Evolutionary conservation across 768 basidiomycete species (phyloP), one percentile per base, ranked within the genome.

Genomic region (Daedalea quercina): DNA sequence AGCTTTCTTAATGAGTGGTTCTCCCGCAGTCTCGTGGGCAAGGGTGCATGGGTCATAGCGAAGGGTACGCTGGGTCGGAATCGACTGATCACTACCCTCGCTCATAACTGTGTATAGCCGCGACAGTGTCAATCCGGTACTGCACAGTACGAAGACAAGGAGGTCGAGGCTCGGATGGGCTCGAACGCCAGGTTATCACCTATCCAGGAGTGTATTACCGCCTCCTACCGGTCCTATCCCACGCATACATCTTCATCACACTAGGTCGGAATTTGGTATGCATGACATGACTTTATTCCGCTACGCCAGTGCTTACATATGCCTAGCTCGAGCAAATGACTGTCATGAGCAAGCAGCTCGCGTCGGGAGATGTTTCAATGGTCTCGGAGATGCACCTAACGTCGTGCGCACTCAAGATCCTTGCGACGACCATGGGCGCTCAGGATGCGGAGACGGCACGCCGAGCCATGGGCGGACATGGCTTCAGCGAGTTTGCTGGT

Each of bases 201-300:
- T 87, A 89, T 58, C 87, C 87, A n/a, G 82, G 85, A 1, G 75
- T 84, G 3, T 81, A 89, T 61, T 79, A 81, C 59, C 82, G 88
- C 2, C 77, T 90, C 9, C 69, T 90, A 7, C 88, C 87, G 7
- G 76, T 85, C 44, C 71, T 90, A 4, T 78, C 84, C 0, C 79
- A 77, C 48, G 78, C 84, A 3, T 87, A 85, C 59, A 84, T 84
- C 19, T 87, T 83, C 63, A 78, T 87, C 20, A 70, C 73, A 35
- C 71, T 88, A 9, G 87, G 87, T 4, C 71, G 75, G 24, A 74
- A 76, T 23, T 67, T 86, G 65, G 84, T 86, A 53, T 15, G 78
- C 33, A 60, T 11, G 19, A 43, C 31, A 37, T 17, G 44, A 26
- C 13, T 17, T 31, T 22, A 3, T 33, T 12, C 3, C 50, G n/a